Evolutionary conservation across 2,329 filamentous ascomycete genomes (phyloP).

Genomic region (Diaporthe citri): DNA sequence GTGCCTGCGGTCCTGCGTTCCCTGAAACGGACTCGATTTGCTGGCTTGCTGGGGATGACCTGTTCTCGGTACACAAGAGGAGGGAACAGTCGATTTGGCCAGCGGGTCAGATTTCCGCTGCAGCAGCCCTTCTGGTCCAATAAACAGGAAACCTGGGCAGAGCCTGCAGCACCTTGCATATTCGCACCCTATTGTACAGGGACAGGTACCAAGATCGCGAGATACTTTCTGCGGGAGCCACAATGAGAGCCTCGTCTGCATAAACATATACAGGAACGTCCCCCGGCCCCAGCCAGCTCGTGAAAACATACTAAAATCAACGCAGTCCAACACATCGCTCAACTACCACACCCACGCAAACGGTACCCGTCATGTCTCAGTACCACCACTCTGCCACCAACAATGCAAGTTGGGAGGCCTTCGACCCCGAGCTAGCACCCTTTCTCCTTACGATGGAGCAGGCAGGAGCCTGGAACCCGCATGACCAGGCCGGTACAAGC

Average conservation of each 20-base stretch:
- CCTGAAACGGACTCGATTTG: background rate
- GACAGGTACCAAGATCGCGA: background rate
- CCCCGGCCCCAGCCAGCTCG: background rate
- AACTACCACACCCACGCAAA: background rate
- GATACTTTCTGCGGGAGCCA: background rate
- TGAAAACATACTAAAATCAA: background rate
- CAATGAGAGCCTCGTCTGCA: background rate
- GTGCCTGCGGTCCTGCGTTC: background rate
- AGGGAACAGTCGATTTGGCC: background rate
- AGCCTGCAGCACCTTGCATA: background rate
- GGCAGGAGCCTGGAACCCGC: background rate
- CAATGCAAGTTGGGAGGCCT: background rate
- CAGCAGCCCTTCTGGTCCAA: background rate
- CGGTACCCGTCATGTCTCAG: background rate
- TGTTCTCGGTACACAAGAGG: too few species aligned
- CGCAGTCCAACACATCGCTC: background rate
- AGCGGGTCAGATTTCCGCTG: fast-evolving
- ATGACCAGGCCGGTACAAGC: background rate
- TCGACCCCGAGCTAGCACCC: background rate
- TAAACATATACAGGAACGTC: background rate
- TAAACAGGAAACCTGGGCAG: background rate
- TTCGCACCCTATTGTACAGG: background rate
- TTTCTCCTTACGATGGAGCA: background rate
- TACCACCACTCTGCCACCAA: background rate
- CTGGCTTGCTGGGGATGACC: background rate